These are phyloP conservation scores for Aotearoamyces nothofagi DNA, from an alignment of 2,329 filamentous ascomycete genomes.

Conservation along the genomic window DNA sequence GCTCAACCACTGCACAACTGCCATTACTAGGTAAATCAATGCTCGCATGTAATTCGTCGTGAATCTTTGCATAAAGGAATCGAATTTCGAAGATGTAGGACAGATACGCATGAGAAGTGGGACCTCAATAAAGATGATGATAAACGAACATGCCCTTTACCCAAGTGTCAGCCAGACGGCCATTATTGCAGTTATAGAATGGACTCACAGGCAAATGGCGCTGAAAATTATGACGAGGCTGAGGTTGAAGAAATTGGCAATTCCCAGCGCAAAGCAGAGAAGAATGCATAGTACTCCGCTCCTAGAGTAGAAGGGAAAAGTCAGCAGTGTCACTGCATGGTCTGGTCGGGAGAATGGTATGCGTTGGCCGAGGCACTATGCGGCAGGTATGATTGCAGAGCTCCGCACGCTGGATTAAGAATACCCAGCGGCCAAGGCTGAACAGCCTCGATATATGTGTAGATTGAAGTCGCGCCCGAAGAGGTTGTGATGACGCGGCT, in stretches of 20 bases:
- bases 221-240: constrained; percentile 28
- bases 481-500: too few species aligned
- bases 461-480: too few species aligned
- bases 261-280: constrained; percentile 53
- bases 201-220: constrained; percentile 36
- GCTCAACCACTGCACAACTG: constrained; percentile 71
- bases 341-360: too few species aligned
- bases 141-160: constrained; percentile 47
- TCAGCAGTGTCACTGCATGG: too few species aligned
- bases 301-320: constrained; percentile 28
- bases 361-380: too few species aligned
- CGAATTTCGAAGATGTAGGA: constrained; percentile 82
- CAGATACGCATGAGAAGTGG: constrained; percentile 94
- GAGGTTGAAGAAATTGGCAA: constrained; percentile 48
- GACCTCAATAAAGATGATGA: constrained; percentile 78
- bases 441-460: too few species aligned
- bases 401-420: too few species aligned
- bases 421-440: too few species aligned
- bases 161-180: constrained; percentile 3
- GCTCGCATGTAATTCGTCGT: constrained; percentile 97
- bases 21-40: constrained; percentile 70
- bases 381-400: too few species aligned
- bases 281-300: constrained; percentile 57
- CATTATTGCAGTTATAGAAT: too few species aligned
- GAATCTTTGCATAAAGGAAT: constrained; percentile 77